These are phyloP conservation scores for Angophora floribunda DNA, from an alignment of 345 rosid genomes.

Conservation along the genomic window DNA sequence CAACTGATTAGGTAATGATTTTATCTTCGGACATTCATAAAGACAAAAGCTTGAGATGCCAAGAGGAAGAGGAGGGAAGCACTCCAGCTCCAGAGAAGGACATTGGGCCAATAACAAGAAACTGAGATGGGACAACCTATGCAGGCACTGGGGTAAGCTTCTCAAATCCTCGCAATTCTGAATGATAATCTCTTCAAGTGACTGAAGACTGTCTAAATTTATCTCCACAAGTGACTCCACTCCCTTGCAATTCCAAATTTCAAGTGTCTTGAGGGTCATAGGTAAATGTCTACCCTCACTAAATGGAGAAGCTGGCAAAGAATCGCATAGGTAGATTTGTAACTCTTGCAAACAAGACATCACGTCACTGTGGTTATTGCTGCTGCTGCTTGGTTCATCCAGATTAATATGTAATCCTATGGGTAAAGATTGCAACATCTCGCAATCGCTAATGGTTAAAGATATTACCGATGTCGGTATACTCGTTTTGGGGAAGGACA, in stretches of 20 bases:
- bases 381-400: background rate
- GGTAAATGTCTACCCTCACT: background rate
- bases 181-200: background rate
- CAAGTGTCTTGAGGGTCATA: background rate
- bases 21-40: background rate
- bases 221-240: background rate
- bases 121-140: background rate
- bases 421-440: background rate
- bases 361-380: background rate
- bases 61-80: background rate
- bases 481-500: background rate
- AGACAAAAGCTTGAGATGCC: background rate
- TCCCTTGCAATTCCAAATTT: background rate
- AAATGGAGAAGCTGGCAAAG: background rate
- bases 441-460: fast-evolving
- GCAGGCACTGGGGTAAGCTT: background rate
- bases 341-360: background rate
- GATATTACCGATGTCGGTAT: background rate
- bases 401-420: background rate
- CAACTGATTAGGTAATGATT: background rate
- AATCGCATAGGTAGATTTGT: background rate
- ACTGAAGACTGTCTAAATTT: background rate
- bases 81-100: background rate
- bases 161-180: background rate
- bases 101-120: background rate